Evolutionary conservation across 139 green algal species (phyloP).

Genomic region (Pleodorina starrii): DNA sequence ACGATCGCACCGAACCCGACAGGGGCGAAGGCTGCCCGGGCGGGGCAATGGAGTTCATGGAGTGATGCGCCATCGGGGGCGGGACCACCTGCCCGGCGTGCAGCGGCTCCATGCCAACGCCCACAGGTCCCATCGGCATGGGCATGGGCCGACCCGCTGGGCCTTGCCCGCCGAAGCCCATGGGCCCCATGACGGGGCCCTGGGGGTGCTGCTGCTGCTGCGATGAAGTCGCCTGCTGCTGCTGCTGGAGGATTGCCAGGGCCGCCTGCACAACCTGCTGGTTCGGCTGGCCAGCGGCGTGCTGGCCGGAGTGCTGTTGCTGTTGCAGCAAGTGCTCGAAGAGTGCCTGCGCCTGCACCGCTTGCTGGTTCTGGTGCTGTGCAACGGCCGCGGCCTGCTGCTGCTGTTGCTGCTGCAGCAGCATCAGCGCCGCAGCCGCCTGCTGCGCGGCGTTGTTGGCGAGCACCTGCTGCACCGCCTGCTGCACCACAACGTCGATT

Average conservation of each 20-base stretch:
- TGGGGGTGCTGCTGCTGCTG: background rate
- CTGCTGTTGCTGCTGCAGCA: slow-evolving; percentile 37
- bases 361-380: slow-evolving; percentile 15
- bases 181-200: background rate
- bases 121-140: background rate
- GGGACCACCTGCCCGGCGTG: background rate
- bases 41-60: background rate
- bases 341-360: slow-evolving; percentile 1
- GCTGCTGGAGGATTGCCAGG: slow-evolving; percentile 29
- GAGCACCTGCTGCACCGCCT: slow-evolving; percentile 46
- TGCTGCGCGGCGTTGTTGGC: slow-evolving; percentile 48
- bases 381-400: slow-evolving; percentile 23
- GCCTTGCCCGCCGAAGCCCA: background rate
- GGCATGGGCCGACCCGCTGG: background rate
- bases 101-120: background rate
- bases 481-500: slow-evolving; percentile 18
- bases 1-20: slow-evolving; percentile 3
- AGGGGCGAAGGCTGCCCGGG: background rate
- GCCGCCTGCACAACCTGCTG: slow-evolving; percentile 5
- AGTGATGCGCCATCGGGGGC: background rate
- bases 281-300: background rate
- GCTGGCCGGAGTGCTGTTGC: background rate
- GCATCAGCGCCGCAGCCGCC: background rate
- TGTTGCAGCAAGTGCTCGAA: slow-evolving; percentile 34
- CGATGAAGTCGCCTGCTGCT: background rate